Evolutionary conservation across 192 early-diverging fungal species (phyloP), one percentile per base, ranked within the genome.

Genomic region (Geranomyces michiganensis): DNA sequence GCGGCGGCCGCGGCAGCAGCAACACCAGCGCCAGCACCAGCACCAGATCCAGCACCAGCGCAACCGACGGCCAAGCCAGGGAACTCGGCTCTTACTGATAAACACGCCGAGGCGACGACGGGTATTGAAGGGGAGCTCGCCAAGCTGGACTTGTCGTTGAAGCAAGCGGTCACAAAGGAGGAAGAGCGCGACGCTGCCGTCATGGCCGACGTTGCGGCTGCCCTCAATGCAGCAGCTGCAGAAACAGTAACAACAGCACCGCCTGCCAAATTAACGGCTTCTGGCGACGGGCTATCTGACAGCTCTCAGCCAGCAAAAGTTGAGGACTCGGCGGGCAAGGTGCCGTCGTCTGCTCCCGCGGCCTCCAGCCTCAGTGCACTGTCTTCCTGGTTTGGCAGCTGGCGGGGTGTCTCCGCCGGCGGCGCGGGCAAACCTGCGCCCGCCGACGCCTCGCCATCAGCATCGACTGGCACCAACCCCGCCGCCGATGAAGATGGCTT

Each of bases 401-500:
- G 58, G 58, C 22, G 58, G n/a, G n/a, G n/a, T n/a, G n/a, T n/a
- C n/a, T n/a, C n/a, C n/a, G n/a, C n/a, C 22, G 19, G 24, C 51
- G 17, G 4, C 51, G 24, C 19, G 22, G 29, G 51, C 51, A 53
- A 53, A 53, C 21, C 21, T 26, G 21, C 31, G 17, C 22, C 27
- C 58, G 17, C 3, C 17, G 51, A 53, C 51, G 51, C 24, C 15
- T 17, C 51, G 24, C 51, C 6, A 15, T 17, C n/a, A n/a, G n/a
- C 51, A 53, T n/a, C 24, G 51, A 15, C 19, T 53, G 7, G 7
- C 7, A 3, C 51, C 51, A 53, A 53, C 27, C 49, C 47, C 24
- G 32, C 24, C 21, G 47, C 26, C 19, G 21, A n/a, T 49, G 66
- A 56, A 29, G 66, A 68, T 56, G 66, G 48, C 5, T 55, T 55